phyloP scores from a whole-genome alignment of 345 rosid genomes.

The Excoecaria agallocha region DNA sequence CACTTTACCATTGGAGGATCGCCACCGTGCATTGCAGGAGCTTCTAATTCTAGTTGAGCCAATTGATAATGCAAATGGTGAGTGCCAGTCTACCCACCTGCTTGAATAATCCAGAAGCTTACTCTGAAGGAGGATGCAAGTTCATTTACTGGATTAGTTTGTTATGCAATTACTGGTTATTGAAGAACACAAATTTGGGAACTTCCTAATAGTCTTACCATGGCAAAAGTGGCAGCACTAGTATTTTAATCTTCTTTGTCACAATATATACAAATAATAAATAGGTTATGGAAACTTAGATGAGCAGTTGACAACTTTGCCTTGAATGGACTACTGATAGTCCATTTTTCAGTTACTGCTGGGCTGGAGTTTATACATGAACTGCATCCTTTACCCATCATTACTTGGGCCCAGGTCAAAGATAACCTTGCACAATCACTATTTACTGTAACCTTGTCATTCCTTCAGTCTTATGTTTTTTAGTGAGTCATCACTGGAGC shows the following conservation, averaged over 20 bases:
- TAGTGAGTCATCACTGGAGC: background rate
- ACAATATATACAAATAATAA: no score
- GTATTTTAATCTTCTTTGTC: background rate
- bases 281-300: background rate
- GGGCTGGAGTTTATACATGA: background rate
- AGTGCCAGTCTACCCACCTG: background rate
- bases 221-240: background rate
- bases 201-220: background rate
- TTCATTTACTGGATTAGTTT: background rate
- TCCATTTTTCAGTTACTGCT: background rate
- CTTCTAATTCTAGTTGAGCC: constrained; percentile 87
- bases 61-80: constrained; percentile 92
- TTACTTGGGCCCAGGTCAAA: background rate
- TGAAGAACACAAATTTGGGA: background rate
- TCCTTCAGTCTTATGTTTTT: background rate
- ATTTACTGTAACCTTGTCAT: background rate
- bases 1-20: constrained; percentile 68
- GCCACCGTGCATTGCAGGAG: constrained; percentile 74
- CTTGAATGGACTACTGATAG: background rate
- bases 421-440: background rate
- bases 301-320: background rate
- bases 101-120: background rate
- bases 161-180: background rate
- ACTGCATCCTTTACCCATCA: background rate
- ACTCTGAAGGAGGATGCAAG: background rate